Base-by-base conservation (phyloP, 257 asterid species). In the Solanum neorickii region DNA sequence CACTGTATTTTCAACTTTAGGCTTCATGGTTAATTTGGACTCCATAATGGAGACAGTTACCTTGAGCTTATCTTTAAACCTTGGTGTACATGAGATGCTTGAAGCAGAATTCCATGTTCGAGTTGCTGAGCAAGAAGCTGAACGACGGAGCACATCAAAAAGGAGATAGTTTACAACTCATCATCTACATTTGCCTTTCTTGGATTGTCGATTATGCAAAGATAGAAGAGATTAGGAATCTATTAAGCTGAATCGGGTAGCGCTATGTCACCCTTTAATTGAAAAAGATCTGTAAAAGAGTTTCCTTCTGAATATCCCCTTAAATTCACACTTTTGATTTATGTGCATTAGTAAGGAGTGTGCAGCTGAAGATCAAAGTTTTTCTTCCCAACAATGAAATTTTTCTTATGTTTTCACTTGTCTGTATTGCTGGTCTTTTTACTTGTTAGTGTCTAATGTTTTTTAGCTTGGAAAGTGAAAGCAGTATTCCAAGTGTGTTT, bases 61-160 rank as follows among this genome's bases (percentile, higher is more conserved):
- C 65, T 84, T 94, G 91, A 94, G 98, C 86, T 76, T 25, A 12
- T 88, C 94, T 7, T 74, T 90, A 94, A 91, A 93, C 76, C 89
- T 94, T 13, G 98, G 92, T 42, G 89, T 93, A 83, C 95, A 95
- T 70, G 98, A 94, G 83, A 96, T 96, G 99, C 98, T 96, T 25
- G 95, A 96, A 3, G 93, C 98, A 9, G 99, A 95, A 90, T 96
- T 95, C 87, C 92, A 93, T 85, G 98, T 96, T 15, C 37, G 86
- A 9, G 98, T 95, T 85, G 98, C 98, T 27, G 99, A 96, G 93
- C 93, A 92, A 91, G 98, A 96, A 89, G 99, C 91, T 37, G 94
- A 93, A 84, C 93, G 94, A 37, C 90, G 98, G 49, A 91, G 95
- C 91, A 86, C 62, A 68, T 82, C 88, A 46, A 86, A 88, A 5